These are phyloP conservation scores for Phytophthora palmivora DNA, from an alignment of 352 stramenopile species.

Conservation along the genomic window DNA sequence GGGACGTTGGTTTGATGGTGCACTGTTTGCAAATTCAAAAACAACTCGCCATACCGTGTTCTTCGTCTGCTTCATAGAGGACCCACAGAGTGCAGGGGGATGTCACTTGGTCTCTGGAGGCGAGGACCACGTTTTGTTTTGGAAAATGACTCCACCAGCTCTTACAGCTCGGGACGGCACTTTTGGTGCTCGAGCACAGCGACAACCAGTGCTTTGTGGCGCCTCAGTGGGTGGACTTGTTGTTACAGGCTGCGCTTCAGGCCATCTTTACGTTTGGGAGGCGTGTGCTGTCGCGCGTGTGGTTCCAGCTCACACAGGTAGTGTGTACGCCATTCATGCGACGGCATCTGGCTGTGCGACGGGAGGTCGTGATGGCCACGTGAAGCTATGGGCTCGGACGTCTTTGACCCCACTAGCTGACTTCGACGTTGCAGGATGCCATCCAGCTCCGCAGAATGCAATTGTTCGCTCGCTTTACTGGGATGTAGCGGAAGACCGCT, in stretches of 20 bases:
- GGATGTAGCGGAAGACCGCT: conserved; percentile 72
- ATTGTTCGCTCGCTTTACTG: conserved; percentile 68
- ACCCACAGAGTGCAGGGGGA: conserved; percentile 49
- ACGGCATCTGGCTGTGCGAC: conserved; percentile 62
- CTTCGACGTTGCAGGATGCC: conserved; percentile 63
- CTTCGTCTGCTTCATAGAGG: conserved; percentile 70
- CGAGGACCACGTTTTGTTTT: conserved; percentile 77
- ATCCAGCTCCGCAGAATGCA: conserved; percentile 55
- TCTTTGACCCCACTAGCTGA: conserved; percentile 57
- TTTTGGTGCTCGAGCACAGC: conserved; percentile 68
- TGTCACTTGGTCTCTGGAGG: conserved; percentile 71
- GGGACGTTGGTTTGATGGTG: conserved; percentile 68
- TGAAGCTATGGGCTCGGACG: conserved; percentile 73
- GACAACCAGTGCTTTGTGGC: conserved; percentile 67
- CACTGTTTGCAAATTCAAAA: conserved; percentile 55
- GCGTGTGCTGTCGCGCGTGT: conserved; percentile 58
- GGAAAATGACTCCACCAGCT: conserved; percentile 57
- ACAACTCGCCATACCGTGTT: conserved; percentile 63
- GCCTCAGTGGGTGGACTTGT: conserved; percentile 57
- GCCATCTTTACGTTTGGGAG: conserved; percentile 82
- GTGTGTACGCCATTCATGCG: conserved; percentile 72
- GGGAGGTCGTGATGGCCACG: conserved; percentile 67
- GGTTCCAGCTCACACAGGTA: conserved; percentile 71
- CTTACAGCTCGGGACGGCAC: conserved; percentile 63
- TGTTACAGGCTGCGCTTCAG: conserved; percentile 66